These are phyloP conservation scores for Colletotrichum costaricense DNA, from an alignment of 2,329 filamentous ascomycete species.

Conservation along the genomic window DNA sequence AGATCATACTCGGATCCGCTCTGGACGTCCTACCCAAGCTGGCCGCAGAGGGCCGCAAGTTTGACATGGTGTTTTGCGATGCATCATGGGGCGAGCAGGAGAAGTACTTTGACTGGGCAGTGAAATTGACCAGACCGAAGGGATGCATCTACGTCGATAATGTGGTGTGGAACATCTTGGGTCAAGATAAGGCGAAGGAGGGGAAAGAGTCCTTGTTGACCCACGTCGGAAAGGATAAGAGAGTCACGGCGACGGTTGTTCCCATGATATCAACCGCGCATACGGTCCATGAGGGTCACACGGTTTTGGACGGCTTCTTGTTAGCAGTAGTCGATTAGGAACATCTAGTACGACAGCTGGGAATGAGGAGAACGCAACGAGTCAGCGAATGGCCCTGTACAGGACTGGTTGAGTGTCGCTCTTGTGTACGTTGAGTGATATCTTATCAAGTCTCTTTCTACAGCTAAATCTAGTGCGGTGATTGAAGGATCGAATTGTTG, in stretches of 20 bases:
- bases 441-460: neutral
- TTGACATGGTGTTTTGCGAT: conserved; percentile 65
- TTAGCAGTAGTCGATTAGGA: neutral
- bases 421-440: neutral
- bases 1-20: conserved; percentile 57
- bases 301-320: neutral
- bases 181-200: neutral
- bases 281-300: neutral
- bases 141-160: conserved; percentile 62
- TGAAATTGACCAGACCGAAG: conserved; percentile 51
- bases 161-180: conserved; percentile 50
- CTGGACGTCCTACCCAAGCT: conserved; percentile 53
- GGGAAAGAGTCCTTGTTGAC: conserved; percentile 38
- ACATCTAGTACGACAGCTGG: too few species aligned
- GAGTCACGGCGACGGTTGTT: conserved; percentile 41
- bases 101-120: conserved; percentile 58
- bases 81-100: conserved; percentile 62
- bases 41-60: conserved; percentile 52
- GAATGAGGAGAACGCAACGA: too few species aligned
- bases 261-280: conserved; percentile 32
- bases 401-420: neutral
- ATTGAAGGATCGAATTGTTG: neutral
- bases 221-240: conserved; percentile 39
- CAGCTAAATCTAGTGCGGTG: neutral
- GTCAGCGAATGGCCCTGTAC: neutral